These are phyloP conservation scores for Rhizopogon sp. DNA, from an alignment of 768 basidiomycete species.

Conservation along the genomic window DNA sequence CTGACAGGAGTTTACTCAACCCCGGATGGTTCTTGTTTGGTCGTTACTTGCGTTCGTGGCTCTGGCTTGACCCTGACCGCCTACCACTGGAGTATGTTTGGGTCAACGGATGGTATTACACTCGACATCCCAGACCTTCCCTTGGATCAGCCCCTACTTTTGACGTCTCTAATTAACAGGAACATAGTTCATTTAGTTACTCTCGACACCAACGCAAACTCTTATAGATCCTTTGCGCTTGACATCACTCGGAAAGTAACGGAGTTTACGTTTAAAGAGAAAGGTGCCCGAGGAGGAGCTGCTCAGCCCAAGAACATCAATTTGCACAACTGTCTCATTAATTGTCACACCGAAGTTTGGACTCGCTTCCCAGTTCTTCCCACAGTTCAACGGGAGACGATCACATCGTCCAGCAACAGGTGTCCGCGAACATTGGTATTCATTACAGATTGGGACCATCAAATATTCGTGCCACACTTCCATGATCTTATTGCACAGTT, in stretches of 20 bases:
- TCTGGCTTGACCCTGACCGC: slow-evolving; percentile 24
- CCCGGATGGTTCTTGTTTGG: slow-evolving; percentile 52
- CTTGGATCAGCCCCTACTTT: slow-evolving; percentile 13
- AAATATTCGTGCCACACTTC: slow-evolving; percentile 39
- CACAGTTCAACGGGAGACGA: slow-evolving; percentile 44
- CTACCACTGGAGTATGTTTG: slow-evolving; percentile 57
- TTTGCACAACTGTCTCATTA: slow-evolving; percentile 45
- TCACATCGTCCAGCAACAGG: slow-evolving; percentile 30
- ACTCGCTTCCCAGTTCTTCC: slow-evolving; percentile 55
- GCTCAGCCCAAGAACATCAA: slow-evolving; percentile 14
- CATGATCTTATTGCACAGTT: slow-evolving; percentile 39
- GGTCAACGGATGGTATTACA: slow-evolving; percentile 39
- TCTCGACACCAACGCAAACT: slow-evolving; percentile 27
- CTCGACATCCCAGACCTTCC: slow-evolving; percentile 25
- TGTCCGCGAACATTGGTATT: slow-evolving; percentile 35
- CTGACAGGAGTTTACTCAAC: slow-evolving; percentile 40
- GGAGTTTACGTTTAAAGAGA: slow-evolving; percentile 51
- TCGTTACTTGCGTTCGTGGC: slow-evolving; percentile 26
- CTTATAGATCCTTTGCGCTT: slow-evolving; percentile 39
- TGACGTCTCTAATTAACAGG: slow-evolving; percentile 44
- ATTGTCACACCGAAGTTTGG: slow-evolving; percentile 55
- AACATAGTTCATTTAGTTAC: slow-evolving; percentile 37
- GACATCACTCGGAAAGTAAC: slow-evolving; percentile 52
- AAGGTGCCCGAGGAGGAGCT: slow-evolving; percentile 19
- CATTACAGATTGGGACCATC: slow-evolving; percentile 33